phyloP scores from a whole-genome alignment of 1,139 yeast species.

The Geotrichum klebahnii region DNA sequence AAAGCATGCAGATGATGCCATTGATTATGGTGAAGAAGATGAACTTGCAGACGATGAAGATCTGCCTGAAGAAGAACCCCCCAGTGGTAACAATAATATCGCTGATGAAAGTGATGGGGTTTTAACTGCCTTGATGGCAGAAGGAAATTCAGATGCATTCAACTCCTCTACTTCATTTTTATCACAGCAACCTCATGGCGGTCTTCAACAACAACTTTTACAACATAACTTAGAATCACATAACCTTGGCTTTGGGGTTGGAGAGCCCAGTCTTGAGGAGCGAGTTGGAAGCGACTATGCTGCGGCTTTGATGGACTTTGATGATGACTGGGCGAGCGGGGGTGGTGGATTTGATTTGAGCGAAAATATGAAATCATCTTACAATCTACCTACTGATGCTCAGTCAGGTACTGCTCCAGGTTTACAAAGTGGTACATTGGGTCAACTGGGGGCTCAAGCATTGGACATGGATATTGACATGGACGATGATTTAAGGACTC shows the following conservation, averaged over 20 bases:
- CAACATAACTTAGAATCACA: constrained; percentile 1
- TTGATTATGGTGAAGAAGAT: constrained; percentile 92
- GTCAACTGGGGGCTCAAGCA: background rate
- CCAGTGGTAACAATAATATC: constrained; percentile 25
- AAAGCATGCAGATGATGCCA: constrained; percentile 85
- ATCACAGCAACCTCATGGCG: background rate
- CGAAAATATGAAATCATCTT: constrained; percentile 8
- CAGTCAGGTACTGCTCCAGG: background rate
- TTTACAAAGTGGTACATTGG: background rate
- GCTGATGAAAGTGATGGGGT: constrained; percentile 36
- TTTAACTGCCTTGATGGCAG: constrained; percentile 9
- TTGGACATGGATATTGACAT: constrained; percentile 14
- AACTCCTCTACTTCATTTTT: background rate
- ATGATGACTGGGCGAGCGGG: constrained; percentile 21
- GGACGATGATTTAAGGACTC: constrained; percentile 8
- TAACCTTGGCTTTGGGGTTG: constrained; percentile 3
- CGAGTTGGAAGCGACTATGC: constrained; percentile 25
- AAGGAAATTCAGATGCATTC: constrained; percentile 1
- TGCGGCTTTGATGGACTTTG: constrained; percentile 22
- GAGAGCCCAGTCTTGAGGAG: constrained; percentile 22
- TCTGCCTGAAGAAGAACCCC: constrained; percentile 45
- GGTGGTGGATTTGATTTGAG: constrained; percentile 1
- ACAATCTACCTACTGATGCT: constrained; percentile 1
- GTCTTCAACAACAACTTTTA: background rate
- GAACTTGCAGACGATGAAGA: constrained; percentile 84